phyloP scores from a whole-genome alignment of 768 basidiomycete genomes.

The Russula lepida region DNA sequence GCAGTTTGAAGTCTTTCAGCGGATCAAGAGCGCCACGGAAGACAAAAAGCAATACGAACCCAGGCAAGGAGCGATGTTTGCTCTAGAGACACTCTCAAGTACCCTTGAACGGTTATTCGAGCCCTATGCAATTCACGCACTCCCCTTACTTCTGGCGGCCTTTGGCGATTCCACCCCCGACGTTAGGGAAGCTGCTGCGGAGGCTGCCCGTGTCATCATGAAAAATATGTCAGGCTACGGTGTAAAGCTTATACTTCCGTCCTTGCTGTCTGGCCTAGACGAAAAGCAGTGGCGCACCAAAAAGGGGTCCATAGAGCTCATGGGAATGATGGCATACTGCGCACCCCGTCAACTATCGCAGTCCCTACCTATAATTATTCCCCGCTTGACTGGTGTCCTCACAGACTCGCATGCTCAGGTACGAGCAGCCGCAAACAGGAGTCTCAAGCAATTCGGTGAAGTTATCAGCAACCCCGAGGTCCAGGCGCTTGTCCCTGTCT shows the following conservation, averaged over 20 bases:
- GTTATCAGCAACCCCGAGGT: constrained; percentile 98
- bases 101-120: constrained; percentile 89
- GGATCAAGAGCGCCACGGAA: constrained; percentile 66
- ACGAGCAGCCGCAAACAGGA: constrained; percentile 84
- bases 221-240: constrained; percentile 89
- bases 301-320: constrained; percentile 90
- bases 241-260: constrained; percentile 90
- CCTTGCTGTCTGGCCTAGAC: constrained; percentile 81
- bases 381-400: constrained; percentile 86
- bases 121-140: constrained; percentile 78
- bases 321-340: constrained; percentile 99
- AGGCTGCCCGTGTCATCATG: constrained; percentile 92
- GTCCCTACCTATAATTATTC: constrained; percentile 93
- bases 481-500: constrained; percentile 76
- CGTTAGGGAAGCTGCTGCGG: constrained; percentile 89
- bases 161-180: constrained; percentile 85
- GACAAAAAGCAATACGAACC: constrained; percentile 86
- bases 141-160: constrained; percentile 72
- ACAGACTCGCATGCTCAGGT: constrained; percentile 99
- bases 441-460: constrained; percentile 95
- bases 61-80: constrained; percentile 91
- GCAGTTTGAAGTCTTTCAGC: constrained; percentile 67
- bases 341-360: constrained; percentile 91
- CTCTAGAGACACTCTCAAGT: constrained; percentile 82
- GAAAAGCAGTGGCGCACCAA: constrained; percentile 99